These are phyloP conservation scores for Lipomyces yamanashiensis DNA, from an alignment of 805 yeast genomes.

Conservation along the genomic window DNA sequence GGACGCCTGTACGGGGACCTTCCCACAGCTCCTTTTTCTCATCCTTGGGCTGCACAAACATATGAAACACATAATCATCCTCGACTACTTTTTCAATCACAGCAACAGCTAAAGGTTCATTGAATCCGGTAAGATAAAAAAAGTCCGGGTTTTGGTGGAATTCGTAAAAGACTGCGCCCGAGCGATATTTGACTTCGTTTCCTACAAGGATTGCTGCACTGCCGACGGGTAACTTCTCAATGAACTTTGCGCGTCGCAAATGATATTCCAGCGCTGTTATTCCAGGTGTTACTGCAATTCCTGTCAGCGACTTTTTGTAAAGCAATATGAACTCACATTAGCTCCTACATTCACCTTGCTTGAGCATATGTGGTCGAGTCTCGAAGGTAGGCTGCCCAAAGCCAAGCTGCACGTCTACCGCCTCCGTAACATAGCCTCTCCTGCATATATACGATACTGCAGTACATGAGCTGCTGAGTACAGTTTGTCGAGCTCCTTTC, in stretches of 20 bases:
- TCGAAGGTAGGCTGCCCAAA: constrained; percentile 85
- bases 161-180: constrained; percentile 88
- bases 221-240: constrained; percentile 60
- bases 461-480: not conserved
- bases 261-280: constrained; percentile 83
- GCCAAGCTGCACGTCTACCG: constrained; percentile 17
- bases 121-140: constrained; percentile 65
- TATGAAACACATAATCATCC: constrained; percentile 56
- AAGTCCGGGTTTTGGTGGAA: constrained; percentile 92
- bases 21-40: constrained; percentile 88
- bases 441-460: not conserved
- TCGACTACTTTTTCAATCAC: constrained; percentile 53
- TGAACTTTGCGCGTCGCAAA: constrained; percentile 66
- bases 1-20: constrained; percentile 85
- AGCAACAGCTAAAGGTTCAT: constrained; percentile 37
- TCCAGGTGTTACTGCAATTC: constrained; percentile 69
- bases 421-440: constrained; percentile 2
- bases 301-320: not conserved
- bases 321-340: no score
- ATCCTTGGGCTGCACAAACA: constrained; percentile 86
- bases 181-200: constrained; percentile 70
- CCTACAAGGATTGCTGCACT: constrained; percentile 80
- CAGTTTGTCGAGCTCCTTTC: not conserved
- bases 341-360: constrained; percentile 60
- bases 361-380: constrained; percentile 76